phyloP scores from a whole-genome alignment of 176 grass and related monocot species.

The Avena atlantica region DNA sequence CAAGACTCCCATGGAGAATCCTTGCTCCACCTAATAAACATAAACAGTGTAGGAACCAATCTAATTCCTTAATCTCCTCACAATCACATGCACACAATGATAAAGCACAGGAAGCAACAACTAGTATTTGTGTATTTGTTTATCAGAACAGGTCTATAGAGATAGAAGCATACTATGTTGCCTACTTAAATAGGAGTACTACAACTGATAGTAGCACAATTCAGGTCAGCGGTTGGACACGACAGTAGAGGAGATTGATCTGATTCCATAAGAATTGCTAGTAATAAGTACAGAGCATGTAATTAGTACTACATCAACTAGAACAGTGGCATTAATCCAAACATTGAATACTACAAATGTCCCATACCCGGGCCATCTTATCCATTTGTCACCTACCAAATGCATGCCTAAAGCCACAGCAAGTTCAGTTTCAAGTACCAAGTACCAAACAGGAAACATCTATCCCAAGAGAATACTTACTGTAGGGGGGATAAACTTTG shows the following conservation, averaged over 20 bases:
- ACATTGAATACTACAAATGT: neutral
- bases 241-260: constrained; percentile 10
- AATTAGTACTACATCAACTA: constrained; percentile 1
- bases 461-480: neutral
- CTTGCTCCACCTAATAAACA: constrained; percentile 53
- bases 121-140: constrained; percentile 12
- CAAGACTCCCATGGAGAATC: constrained; percentile 55
- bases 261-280: neutral
- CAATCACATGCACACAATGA: constrained; percentile 31
- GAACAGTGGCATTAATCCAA: constrained; percentile 13
- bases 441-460: neutral
- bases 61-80: constrained; percentile 21
- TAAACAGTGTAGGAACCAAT: constrained; percentile 8
- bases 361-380: neutral
- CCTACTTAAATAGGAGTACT: neutral
- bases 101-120: neutral
- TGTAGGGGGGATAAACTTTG: neutral
- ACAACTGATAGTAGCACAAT: neutral
- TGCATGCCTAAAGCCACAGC: neutral
- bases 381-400: constrained; percentile 21
- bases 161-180: neutral
- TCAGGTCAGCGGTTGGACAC: neutral
- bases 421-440: constrained; percentile 2
- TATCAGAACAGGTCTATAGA: constrained; percentile 15
- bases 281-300: neutral